A percentile compares a stretch with the other conserved stretches of the same genome.
These are phyloP conservation scores for Beauveria medogensis DNA, from an alignment of 2,329 filamentous ascomycete species.

Conservation along the genomic window DNA sequence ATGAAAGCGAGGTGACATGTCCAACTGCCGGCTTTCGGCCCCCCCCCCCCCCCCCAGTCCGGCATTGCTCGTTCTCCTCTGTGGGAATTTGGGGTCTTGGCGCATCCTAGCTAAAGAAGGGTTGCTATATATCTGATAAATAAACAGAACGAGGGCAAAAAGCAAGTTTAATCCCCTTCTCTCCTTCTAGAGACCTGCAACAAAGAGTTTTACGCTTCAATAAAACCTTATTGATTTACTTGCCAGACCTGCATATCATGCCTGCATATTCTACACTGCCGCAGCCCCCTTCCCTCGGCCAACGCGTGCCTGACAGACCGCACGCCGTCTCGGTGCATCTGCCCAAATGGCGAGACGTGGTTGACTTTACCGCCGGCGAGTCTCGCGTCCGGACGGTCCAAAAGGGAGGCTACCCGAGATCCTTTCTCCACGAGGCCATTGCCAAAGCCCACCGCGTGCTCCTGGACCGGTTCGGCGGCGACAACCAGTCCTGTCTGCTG, in stretches of 20 bases:
- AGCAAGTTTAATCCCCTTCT: no score
- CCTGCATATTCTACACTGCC: background rate
- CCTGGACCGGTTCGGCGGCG: background rate
- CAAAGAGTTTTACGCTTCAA: background rate
- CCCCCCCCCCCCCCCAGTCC: background rate
- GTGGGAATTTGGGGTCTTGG: background rate
- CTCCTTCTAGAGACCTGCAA: no score
- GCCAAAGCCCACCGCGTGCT: background rate
- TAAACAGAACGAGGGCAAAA: background rate
- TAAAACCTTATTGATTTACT: background rate
- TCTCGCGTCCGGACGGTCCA: background rate
- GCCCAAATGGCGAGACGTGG: background rate
- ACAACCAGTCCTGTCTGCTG: background rate
- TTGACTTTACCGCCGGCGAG: background rate
- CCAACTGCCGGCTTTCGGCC: background rate
- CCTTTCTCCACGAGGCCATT: slow-evolving; percentile 1
- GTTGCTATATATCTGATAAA: background rate
- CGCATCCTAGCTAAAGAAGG: background rate
- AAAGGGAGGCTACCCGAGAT: background rate
- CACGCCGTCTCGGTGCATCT: slow-evolving; percentile 4
- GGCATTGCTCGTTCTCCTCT: background rate
- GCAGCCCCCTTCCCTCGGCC: background rate
- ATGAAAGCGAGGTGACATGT: background rate
- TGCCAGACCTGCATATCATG: background rate
- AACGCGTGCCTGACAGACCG: background rate